Conservation (phyloP, 2,329 filamentous ascomycete genomes). For the Ophiostoma sp. region DNA sequence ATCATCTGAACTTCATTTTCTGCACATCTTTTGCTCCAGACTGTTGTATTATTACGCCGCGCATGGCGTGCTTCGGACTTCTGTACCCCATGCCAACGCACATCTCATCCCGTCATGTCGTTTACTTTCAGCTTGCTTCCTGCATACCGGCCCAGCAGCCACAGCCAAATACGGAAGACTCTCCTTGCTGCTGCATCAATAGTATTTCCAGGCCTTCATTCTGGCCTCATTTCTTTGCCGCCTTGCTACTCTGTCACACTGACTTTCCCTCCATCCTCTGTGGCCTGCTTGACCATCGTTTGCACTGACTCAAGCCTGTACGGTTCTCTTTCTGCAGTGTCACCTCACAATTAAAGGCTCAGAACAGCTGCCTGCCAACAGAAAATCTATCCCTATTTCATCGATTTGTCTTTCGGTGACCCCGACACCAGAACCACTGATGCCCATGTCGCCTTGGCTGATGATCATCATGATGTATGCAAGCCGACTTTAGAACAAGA, state of each 20-base stretch:
- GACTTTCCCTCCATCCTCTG: not conserved
- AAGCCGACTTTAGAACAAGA: not conserved
- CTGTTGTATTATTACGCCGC: not conserved
- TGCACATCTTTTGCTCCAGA: not conserved
- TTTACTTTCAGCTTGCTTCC: not conserved
- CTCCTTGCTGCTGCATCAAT: not conserved
- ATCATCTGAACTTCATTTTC: too few relatives aligned
- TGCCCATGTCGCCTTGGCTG: not conserved
- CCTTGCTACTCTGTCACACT: too few relatives aligned
- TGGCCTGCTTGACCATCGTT: not conserved
- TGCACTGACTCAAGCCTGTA: too few relatives aligned
- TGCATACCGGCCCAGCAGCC: not conserved
- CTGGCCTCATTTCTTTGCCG: not conserved
- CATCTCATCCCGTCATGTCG: not conserved
- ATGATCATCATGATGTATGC: not conserved
- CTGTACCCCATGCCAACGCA: not conserved
- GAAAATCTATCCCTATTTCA: not conserved
- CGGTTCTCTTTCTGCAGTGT: too few relatives aligned
- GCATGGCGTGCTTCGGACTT: not conserved
- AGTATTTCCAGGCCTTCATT: not conserved
- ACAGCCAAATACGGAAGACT: not conserved
- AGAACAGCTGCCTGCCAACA: not conserved
- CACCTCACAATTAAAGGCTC: too few relatives aligned
- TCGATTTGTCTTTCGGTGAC: too few relatives aligned
- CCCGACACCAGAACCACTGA: too few relatives aligned